Conservation (phyloP, 1,139 yeast species). For the Sugiyamaella xylanicola region DNA sequence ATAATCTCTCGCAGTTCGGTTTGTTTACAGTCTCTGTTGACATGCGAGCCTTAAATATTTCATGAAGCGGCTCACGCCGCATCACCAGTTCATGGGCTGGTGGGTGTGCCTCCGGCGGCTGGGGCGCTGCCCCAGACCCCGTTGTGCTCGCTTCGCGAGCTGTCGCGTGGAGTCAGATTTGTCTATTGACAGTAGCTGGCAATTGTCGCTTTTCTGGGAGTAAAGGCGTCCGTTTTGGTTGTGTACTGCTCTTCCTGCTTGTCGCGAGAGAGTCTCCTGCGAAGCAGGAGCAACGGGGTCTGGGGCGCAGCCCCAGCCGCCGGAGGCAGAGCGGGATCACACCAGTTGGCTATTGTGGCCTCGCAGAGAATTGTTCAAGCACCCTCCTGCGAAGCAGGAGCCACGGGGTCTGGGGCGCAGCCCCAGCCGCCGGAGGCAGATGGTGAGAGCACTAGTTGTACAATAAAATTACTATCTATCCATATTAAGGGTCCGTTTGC, state of each 20-base stretch:
- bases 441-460: neutral
- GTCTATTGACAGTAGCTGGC: too few relatives aligned
- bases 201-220: too few relatives aligned
- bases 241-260: too few relatives aligned
- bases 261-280: neutral
- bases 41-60: slow-evolving; percentile 5
- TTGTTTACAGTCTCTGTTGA: slow-evolving; percentile 1
- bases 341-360: too few relatives aligned
- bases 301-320: neutral
- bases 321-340: neutral
- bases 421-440: slow-evolving; percentile 1
- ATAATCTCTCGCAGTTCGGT: neutral
- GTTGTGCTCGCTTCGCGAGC: neutral
- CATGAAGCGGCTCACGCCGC: slow-evolving; percentile 13
- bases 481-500: too few relatives aligned
- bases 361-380: too few relatives aligned
- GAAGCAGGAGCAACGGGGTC: neutral
- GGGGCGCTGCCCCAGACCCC: neutral
- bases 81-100: neutral
- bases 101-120: slow-evolving; percentile 2
- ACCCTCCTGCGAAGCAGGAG: neutral
- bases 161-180: neutral
- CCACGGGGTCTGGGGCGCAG: neutral
- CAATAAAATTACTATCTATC: neutral
- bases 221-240: too few relatives aligned